A percentile compares a stretch with the other conserved stretches of the same genome.
These are phyloP conservation scores for Thermothelomyces thermophilus DNA, from an alignment of 2,329 filamentous ascomycete genomes.

Conservation along the genomic window DNA sequence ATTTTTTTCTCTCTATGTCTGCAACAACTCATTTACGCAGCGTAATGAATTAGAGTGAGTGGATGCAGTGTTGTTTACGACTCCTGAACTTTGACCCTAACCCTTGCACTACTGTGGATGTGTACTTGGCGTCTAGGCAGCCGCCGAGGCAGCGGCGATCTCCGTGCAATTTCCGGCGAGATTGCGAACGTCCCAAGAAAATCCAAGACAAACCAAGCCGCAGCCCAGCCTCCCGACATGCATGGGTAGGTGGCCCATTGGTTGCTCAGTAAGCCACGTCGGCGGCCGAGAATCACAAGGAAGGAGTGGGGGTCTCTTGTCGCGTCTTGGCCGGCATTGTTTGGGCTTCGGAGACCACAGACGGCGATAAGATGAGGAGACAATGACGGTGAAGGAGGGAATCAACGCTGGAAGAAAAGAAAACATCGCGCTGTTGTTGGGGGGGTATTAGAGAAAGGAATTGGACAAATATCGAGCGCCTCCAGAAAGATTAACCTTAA, in stretches of 20 bases:
- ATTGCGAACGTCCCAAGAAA: background rate
- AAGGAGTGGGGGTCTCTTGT: no score
- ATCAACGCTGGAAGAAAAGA: background rate
- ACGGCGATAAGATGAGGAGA: no score
- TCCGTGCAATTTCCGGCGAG: background rate
- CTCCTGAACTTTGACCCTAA: background rate
- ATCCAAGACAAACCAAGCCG: background rate
- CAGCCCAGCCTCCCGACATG: background rate
- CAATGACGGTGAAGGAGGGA: no score
- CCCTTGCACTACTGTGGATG: background rate
- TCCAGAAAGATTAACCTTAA: background rate
- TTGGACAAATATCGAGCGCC: no score
- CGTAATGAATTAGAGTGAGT: no score
- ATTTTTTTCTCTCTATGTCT: no score
- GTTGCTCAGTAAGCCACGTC: background rate
- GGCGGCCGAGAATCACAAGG: background rate
- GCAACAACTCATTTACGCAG: no score
- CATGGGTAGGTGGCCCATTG: background rate
- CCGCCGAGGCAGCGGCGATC: background rate
- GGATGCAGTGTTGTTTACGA: background rate
- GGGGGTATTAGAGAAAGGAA: background rate
- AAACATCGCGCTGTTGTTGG: no score
- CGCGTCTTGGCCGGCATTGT: background rate
- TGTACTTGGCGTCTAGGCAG: background rate
- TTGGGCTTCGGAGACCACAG: no score